Percentiles rank a stretch among this genome's conserved stretches.
Evolutionary conservation across 163 green algal species (phyloP).

Genomic region (Prototheca cutis): DNA sequence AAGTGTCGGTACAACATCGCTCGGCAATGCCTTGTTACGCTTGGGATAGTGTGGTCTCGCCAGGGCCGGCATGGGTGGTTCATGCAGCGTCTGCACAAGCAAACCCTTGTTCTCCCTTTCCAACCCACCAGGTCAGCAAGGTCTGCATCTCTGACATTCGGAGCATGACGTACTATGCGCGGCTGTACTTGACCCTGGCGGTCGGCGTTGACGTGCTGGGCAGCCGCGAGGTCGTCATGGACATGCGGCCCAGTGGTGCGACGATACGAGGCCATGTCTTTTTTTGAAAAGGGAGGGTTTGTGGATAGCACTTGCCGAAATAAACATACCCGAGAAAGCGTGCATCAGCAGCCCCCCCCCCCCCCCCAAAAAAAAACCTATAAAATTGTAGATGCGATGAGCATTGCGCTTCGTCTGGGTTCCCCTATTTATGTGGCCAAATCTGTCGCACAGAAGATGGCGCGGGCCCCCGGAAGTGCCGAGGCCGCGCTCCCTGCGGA

Average conservation of each 20-base stretch:
- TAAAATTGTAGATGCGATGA: slow-evolving; percentile 44
- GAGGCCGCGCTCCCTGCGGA: background rate
- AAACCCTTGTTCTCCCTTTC: slow-evolving; percentile 20
- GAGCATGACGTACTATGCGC: slow-evolving; percentile 55
- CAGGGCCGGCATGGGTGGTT: no score
- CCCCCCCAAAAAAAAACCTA: background rate
- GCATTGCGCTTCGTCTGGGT: slow-evolving; percentile 52
- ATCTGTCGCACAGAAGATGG: slow-evolving; percentile 30
- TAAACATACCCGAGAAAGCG: background rate
- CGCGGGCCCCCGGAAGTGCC: background rate
- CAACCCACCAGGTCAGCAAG: slow-evolving; percentile 24
- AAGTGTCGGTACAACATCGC: no score
- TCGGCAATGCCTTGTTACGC: no score
- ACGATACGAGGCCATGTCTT: no score
- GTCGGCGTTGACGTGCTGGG: background rate
- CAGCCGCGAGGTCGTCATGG: slow-evolving; percentile 39
- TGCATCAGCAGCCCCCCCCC: background rate
- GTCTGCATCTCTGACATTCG: slow-evolving; percentile 46
- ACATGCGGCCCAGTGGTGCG: slow-evolving; percentile 54
- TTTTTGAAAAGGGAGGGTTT: no score
- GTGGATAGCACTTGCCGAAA: no score
- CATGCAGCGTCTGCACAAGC: background rate
- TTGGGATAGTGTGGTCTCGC: no score
- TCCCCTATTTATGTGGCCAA: slow-evolving; percentile 44
- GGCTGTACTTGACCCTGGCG: slow-evolving; percentile 31